Conservation (phyloP, 2,329 filamentous ascomycete genomes). For the Epichloe baconii region DNA sequence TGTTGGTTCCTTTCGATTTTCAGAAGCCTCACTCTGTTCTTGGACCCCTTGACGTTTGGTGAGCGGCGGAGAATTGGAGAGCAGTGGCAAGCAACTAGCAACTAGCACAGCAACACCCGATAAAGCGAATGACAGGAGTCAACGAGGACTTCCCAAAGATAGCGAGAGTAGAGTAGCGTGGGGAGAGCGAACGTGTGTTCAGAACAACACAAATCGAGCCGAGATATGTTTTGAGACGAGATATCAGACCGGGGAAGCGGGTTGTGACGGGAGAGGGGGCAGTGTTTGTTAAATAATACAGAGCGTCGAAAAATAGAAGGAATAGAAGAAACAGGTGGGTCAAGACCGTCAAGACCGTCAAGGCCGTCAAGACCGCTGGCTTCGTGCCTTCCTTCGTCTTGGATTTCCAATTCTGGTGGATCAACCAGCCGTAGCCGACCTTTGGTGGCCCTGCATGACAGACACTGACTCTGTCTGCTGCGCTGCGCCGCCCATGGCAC, state of each 20-base stretch:
- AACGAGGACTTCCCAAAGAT: constrained; percentile 56
- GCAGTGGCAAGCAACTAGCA: constrained; percentile 22
- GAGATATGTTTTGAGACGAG: constrained; percentile 3
- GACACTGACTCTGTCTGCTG: too few species aligned
- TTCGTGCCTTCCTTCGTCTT: too few species aligned
- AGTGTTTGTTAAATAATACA: constrained; percentile 9
- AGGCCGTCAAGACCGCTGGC: too few species aligned
- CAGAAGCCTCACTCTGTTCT: neutral
- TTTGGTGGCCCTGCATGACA: too few species aligned
- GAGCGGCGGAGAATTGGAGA: constrained; percentile 14
- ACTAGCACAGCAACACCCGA: constrained; percentile 15
- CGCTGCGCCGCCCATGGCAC: too few species aligned
- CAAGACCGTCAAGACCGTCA: too few species aligned
- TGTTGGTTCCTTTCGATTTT: neutral
- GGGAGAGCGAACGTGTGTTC: constrained; percentile 36
- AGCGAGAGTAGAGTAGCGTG: constrained; percentile 23
- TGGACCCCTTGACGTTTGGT: too few species aligned
- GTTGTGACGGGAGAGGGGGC: constrained; percentile 1
- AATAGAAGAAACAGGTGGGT: neutral
- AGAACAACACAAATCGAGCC: constrained; percentile 2
- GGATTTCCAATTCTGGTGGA: too few species aligned
- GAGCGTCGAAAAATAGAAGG: neutral
- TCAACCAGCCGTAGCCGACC: too few species aligned
- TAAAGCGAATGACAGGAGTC: constrained; percentile 65
- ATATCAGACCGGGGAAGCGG: constrained; percentile 4